A percentile compares a stretch with the other conserved stretches of the same genome.
These are phyloP conservation scores for Lecanicillium sp. DNA, from an alignment of 2,329 filamentous ascomycete genomes.

Conservation along the genomic window DNA sequence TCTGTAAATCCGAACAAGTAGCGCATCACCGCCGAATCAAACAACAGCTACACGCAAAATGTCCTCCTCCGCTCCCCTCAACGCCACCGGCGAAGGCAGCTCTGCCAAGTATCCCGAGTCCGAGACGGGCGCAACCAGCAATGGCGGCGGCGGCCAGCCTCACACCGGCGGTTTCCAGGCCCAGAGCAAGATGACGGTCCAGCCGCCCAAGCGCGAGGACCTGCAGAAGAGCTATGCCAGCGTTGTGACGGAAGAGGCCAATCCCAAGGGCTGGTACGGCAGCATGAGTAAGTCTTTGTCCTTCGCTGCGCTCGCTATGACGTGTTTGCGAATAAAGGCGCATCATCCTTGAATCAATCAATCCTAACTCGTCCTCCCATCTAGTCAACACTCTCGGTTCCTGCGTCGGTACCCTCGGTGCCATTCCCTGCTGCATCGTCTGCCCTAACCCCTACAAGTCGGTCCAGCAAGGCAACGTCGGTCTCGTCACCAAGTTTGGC, in stretches of 20 bases:
- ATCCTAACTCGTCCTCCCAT: too few relatives aligned
- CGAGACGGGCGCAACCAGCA: slow-evolving; percentile 16
- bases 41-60: slow-evolving; percentile 6
- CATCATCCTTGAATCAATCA: too few relatives aligned
- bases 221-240: slow-evolving; percentile 75
- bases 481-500: slow-evolving; percentile 92
- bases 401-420: slow-evolving; percentile 69
- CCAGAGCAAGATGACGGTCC: slow-evolving; percentile 56
- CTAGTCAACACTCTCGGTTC: slow-evolving; percentile 65
- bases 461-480: slow-evolving; percentile 87
- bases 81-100: slow-evolving; percentile 13
- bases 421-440: slow-evolving; percentile 82
- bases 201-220: slow-evolving; percentile 75
- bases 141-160: slow-evolving; percentile 13
- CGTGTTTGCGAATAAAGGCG: background rate
- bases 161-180: slow-evolving; percentile 36
- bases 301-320: background rate
- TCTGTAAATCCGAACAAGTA: too few relatives aligned
- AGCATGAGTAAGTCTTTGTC: slow-evolving; percentile 60
- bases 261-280: slow-evolving; percentile 81
- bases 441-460: slow-evolving; percentile 96
- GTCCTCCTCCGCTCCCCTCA: slow-evolving; percentile 5
- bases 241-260: slow-evolving; percentile 54
- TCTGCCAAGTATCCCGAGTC: slow-evolving; percentile 8
- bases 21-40: slow-evolving; percentile 6